A percentile compares a stretch with the other conserved stretches of the same genome.
These are phyloP conservation scores for Fusarium albosuccineum DNA, from an alignment of 2,329 filamentous ascomycete genomes.

Conservation along the genomic window DNA sequence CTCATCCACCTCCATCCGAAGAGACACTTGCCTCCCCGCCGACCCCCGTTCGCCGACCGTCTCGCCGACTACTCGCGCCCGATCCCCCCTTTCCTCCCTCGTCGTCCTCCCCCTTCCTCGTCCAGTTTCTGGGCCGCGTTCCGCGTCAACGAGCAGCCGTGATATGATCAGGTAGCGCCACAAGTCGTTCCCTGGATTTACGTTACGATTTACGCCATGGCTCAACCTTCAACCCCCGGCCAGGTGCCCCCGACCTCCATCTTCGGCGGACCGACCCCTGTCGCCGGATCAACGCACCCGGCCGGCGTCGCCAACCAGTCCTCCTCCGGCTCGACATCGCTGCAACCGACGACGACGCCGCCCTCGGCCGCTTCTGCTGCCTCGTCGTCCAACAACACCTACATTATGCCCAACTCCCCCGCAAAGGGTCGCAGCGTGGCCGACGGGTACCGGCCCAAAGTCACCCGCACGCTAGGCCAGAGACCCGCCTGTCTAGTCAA, in stretches of 20 bases:
- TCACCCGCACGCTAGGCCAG: conserved; percentile 82
- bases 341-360: conserved; percentile 42
- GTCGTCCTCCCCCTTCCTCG: background rate
- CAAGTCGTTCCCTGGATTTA: conserved; percentile 26
- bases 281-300: conserved; percentile 44
- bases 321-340: conserved; percentile 44
- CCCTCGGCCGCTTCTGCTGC: conserved; percentile 43
- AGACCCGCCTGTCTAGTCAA: conserved; percentile 96
- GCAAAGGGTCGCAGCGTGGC: conserved; percentile 73
- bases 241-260: conserved; percentile 57
- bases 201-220: conserved; percentile 52
- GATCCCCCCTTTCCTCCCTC: background rate
- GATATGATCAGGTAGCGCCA: conserved; percentile 43
- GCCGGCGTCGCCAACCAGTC: conserved; percentile 43
- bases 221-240: conserved; percentile 60
- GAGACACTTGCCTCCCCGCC: conserved; percentile 39
- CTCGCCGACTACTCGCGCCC: background rate
- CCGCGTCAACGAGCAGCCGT: conserved; percentile 21
- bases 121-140: background rate
- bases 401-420: conserved; percentile 91
- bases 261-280: conserved; percentile 59
- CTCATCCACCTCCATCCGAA: conserved; percentile 18
- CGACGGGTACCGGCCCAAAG: conserved; percentile 86
- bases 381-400: conserved; percentile 78
- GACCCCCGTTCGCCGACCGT: conserved; percentile 27